Percentiles rank a stretch among this genome's conserved stretches.
Conservation (phyloP, 768 basidiomycete species). For the Pleurotus salmoneostramineus region DNA sequence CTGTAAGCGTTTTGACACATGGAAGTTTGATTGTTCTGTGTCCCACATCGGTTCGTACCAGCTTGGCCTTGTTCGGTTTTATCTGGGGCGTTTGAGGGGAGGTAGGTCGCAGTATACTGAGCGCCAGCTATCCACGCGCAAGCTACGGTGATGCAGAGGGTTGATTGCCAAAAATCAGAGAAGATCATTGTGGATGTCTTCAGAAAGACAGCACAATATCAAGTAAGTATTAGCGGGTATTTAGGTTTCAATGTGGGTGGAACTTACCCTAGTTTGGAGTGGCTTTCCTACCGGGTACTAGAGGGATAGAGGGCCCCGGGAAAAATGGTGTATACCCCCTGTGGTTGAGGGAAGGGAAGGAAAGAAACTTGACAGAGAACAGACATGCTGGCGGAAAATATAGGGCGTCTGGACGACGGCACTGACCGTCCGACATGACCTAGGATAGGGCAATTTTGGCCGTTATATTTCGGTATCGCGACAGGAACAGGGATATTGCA, state of each 20-base stretch:
- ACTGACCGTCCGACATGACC: neutral
- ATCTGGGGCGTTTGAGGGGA: conserved; percentile 42
- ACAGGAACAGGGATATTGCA: neutral
- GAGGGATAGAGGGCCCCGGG: neutral
- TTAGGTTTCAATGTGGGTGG: neutral
- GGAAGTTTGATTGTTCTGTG: conserved; percentile 47
- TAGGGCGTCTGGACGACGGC: neutral
- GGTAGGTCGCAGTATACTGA: conserved; percentile 42
- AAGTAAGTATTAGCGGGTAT: neutral
- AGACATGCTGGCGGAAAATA: neutral
- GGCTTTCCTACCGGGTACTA: neutral
- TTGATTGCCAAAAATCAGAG: neutral
- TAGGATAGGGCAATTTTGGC: neutral
- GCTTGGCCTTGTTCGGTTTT: conserved; percentile 54
- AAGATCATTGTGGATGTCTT: neutral
- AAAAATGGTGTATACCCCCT: neutral
- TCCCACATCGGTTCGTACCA: conserved; percentile 66
- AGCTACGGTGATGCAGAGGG: neutral
- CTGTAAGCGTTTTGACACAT: conserved; percentile 66
- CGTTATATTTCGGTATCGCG: neutral
- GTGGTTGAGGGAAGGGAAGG: neutral
- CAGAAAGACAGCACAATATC: neutral
- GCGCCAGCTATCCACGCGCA: conserved; percentile 6
- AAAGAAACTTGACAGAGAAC: neutral
- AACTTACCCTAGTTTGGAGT: neutral